phyloP scores from a whole-genome alignment of 768 basidiomycete genomes.

The Porphyrellus cyaneotinctus region DNA sequence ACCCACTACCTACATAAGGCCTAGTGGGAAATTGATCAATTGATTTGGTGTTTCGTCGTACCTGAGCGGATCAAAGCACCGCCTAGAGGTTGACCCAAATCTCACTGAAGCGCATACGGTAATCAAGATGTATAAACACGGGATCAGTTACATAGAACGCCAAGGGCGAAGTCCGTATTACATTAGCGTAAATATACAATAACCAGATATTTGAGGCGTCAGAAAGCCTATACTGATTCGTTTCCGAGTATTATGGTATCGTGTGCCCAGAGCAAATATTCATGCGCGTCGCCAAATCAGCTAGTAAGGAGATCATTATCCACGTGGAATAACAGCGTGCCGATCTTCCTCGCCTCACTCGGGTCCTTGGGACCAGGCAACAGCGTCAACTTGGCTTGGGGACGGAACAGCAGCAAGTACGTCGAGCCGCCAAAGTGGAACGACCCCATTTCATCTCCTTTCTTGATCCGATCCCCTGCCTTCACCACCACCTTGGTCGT shows the following conservation, averaged over 20 bases:
- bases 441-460: conserved; percentile 56
- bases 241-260: background rate
- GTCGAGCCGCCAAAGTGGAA: conserved; percentile 65
- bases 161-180: too few species aligned
- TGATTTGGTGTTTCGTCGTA: too few species aligned
- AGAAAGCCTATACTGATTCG: too few species aligned
- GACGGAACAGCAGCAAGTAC: conserved; percentile 43
- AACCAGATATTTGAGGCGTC: too few species aligned
- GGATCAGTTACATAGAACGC: too few species aligned
- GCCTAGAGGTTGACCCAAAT: too few species aligned
- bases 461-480: conserved; percentile 41
- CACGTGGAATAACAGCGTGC: conserved; percentile 18
- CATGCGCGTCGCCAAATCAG: background rate
- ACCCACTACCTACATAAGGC: too few species aligned
- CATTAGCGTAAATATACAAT: too few species aligned
- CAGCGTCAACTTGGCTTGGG: conserved; percentile 23
- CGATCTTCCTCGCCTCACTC: conserved; percentile 12
- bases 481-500: conserved; percentile 51
- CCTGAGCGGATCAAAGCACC: too few species aligned
- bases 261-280: background rate
- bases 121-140: too few species aligned
- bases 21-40: background rate
- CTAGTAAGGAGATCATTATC: background rate
- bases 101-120: too few species aligned
- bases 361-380: conserved; percentile 8